phyloP scores from a whole-genome alignment of 768 basidiomycete genomes.

The Suillus fuscotomentosus region DNA sequence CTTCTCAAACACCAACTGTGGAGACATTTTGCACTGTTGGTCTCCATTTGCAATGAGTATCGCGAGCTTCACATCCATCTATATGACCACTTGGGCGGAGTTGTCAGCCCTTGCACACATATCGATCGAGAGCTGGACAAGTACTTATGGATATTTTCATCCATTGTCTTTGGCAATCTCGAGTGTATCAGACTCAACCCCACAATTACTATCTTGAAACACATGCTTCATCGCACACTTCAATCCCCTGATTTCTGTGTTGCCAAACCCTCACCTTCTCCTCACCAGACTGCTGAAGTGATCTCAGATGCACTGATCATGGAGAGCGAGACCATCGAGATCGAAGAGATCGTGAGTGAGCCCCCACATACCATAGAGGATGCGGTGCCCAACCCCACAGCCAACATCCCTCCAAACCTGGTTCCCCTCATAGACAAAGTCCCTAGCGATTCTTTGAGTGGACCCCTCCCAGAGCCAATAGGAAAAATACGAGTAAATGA shows the following conservation, averaged over 20 bases:
- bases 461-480: background rate
- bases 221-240: background rate
- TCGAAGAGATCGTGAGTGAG: too few relatives aligned
- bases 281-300: too few relatives aligned
- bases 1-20: background rate
- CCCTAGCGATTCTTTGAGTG: too few relatives aligned
- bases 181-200: background rate
- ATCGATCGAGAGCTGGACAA: background rate
- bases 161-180: background rate
- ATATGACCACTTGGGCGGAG: background rate
- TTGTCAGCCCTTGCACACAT: background rate
- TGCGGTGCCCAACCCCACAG: too few relatives aligned
- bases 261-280: too few relatives aligned
- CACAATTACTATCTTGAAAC: background rate
- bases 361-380: too few relatives aligned
- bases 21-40: background rate
- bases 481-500: background rate
- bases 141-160: background rate
- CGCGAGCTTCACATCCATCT: background rate
- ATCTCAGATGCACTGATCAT: too few relatives aligned
- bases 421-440: too few relatives aligned
- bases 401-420: too few relatives aligned
- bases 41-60: background rate
- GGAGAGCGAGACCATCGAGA: too few relatives aligned
- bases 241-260: too few relatives aligned